phyloP scores from a whole-genome alignment of 1,139 yeast species.

The Entelexis sorbosivorans region DNA sequence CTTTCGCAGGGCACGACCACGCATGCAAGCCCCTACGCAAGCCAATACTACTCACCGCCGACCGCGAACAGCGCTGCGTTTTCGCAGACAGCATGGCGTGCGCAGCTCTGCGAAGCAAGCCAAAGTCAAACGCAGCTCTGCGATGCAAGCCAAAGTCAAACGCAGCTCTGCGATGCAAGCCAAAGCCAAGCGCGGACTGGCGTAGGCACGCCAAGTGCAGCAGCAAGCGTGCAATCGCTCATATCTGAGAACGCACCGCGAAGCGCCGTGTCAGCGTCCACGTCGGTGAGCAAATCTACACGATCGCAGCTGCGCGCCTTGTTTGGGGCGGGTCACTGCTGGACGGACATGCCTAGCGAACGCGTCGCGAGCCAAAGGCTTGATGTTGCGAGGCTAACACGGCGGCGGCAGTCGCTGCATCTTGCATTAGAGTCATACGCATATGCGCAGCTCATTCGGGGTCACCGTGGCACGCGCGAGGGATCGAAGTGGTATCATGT shows the following conservation, averaged over 20 bases:
- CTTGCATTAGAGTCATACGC: conserved; percentile 9
- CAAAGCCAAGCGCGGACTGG: not conserved
- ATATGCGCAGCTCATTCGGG: not conserved
- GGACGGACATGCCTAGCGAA: no score
- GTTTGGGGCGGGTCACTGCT: not conserved
- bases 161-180: not conserved
- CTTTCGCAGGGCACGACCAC: not conserved
- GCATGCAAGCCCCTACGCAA: not conserved
- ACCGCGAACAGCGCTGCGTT: not conserved
- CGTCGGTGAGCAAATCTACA: not conserved
- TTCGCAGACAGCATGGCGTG: no score
- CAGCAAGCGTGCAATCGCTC: not conserved
- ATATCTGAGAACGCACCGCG: not conserved
- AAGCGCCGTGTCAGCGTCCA: not conserved
- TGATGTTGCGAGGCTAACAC: not conserved
- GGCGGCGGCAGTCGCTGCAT: not conserved
- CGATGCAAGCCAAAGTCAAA: not conserved
- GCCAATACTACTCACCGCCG: not conserved
- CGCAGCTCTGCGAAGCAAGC: no score
- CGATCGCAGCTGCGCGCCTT: not conserved
- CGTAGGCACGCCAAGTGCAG: no score
- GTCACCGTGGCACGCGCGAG: not conserved
- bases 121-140: no score
- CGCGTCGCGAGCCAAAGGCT: no score
- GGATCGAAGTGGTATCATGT: conserved; percentile 14